Evolutionary conservation across 2,329 filamentous ascomycete genomes (phyloP).

Genomic region (Cladosporium sp.): DNA sequence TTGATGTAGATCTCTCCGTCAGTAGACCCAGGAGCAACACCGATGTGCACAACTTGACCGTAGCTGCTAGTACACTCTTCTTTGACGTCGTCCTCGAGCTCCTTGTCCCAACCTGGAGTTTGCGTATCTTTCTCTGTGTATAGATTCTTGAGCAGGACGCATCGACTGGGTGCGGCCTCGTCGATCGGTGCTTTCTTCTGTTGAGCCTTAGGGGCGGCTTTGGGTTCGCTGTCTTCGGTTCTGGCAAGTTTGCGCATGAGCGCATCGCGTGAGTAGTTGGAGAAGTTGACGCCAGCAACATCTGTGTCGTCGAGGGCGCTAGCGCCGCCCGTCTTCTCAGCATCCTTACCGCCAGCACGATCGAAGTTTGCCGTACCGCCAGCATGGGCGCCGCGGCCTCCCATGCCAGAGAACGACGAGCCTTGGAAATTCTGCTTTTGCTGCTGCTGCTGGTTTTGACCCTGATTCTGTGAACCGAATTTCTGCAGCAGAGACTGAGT

Average conservation of each 20-base stretch:
- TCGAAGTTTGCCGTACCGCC: constrained; percentile 76
- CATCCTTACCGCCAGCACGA: constrained; percentile 79
- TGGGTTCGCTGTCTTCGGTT: constrained; percentile 74
- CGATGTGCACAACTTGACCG: constrained; percentile 93
- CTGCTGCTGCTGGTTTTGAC: constrained; percentile 7
- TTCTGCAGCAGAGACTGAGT: constrained; percentile 88
- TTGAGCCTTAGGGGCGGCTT: constrained; percentile 49
- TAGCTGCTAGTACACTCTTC: constrained; percentile 92
- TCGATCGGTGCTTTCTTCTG: constrained; percentile 74
- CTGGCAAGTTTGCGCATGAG: constrained; percentile 98
- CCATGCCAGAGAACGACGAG: constrained; percentile 84
- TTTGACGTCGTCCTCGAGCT: constrained; percentile 89
- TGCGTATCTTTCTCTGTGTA: constrained; percentile 71
- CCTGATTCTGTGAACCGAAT: constrained; percentile 71
- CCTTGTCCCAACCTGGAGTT: constrained; percentile 77
- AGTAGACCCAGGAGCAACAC: constrained; percentile 74
- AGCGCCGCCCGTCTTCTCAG: constrained; percentile 81
- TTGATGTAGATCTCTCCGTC: constrained; percentile 98
- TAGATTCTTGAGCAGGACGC: constrained; percentile 91
- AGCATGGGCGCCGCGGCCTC: constrained; percentile 78
- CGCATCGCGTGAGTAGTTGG: constrained; percentile 96
- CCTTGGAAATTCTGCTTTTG: constrained; percentile 43
- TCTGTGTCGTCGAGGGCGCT: constrained; percentile 97
- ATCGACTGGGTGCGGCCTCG: constrained; percentile 84
- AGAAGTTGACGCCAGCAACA: constrained; percentile 98